Evolutionary conservation across 1,139 yeast genomes (phyloP).

Genomic region (Geotrichum candidum): DNA sequence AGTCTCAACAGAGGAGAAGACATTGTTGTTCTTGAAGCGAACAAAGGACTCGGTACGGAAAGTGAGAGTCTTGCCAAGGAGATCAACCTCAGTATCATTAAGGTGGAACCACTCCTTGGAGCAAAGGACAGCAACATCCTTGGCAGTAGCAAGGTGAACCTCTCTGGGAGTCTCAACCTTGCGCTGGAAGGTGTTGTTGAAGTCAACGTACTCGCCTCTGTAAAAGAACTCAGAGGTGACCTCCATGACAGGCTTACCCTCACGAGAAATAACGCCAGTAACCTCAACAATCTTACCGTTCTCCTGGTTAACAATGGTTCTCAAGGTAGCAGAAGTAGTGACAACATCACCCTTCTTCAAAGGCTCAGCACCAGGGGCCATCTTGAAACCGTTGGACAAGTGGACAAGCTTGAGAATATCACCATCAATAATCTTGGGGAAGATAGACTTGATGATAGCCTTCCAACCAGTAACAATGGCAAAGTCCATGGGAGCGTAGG

Average conservation of each 20-base stretch:
- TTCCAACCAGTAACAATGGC: constrained; percentile 98
- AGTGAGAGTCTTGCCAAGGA: constrained; percentile 73
- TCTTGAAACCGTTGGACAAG: constrained; percentile 87
- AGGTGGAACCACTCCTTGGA: constrained; percentile 98
- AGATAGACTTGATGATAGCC: constrained; percentile 92
- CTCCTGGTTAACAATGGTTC: constrained; percentile 83
- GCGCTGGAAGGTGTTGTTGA: constrained; percentile 87
- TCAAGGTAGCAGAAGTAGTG: constrained; percentile 73
- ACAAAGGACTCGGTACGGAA: constrained; percentile 87
- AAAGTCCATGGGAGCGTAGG: constrained; percentile 97
- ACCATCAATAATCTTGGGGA: constrained; percentile 95
- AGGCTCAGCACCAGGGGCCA: constrained; percentile 89
- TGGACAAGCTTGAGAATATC: constrained; percentile 91
- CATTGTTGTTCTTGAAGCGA: constrained; percentile 67
- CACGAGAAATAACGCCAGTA: constrained; percentile 79
- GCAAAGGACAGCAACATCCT: constrained; percentile 87
- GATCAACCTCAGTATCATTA: constrained; percentile 59
- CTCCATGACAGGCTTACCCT: constrained; percentile 77
- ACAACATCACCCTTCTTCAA: constrained; percentile 85
- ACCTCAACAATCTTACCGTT: constrained; percentile 96
- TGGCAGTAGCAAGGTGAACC: constrained; percentile 62
- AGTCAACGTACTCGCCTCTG: constrained; percentile 87
- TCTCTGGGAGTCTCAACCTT: constrained; percentile 83
- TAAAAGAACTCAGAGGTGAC: constrained; percentile 93
- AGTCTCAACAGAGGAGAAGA: constrained; percentile 76